Evolutionary conservation across 2,329 filamentous ascomycete genomes (phyloP).

Genomic region (Daldinia sp.): DNA sequence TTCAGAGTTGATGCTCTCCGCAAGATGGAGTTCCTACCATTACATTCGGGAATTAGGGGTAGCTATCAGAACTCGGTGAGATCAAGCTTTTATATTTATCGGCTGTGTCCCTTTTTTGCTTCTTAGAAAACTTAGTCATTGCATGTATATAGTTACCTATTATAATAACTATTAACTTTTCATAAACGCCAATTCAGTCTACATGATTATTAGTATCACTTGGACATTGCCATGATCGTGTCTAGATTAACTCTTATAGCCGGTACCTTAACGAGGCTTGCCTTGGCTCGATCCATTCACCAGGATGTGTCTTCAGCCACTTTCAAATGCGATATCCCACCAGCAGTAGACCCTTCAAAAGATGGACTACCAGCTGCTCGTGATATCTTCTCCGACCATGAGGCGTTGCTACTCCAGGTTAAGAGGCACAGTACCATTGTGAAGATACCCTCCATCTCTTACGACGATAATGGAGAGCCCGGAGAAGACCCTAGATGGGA

Average conservation of each 20-base stretch:
- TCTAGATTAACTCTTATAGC: slow-evolving; percentile 41
- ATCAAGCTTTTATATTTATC: slow-evolving; percentile 17
- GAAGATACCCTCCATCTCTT: slow-evolving; percentile 66
- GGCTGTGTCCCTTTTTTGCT: background rate
- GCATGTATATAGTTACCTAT: background rate
- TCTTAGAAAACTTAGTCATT: background rate
- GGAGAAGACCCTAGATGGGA: slow-evolving; percentile 68
- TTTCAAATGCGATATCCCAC: slow-evolving; percentile 51
- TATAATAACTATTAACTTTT: background rate
- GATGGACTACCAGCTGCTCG: slow-evolving; percentile 50
- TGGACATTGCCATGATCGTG: slow-evolving; percentile 36
- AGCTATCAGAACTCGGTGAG: slow-evolving; percentile 18
- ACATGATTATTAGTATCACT: background rate
- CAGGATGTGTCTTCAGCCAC: slow-evolving; percentile 17
- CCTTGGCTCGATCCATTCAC: slow-evolving; percentile 34
- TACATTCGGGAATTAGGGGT: slow-evolving; percentile 26
- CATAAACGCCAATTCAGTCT: background rate
- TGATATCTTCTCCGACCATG: slow-evolving; percentile 47
- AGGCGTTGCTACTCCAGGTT: slow-evolving; percentile 53
- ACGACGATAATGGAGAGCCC: slow-evolving; percentile 67
- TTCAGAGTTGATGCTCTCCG: slow-evolving; percentile 21
- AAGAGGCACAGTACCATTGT: slow-evolving; percentile 60
- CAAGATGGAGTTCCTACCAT: slow-evolving; percentile 24
- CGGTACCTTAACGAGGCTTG: slow-evolving; percentile 34
- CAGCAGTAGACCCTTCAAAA: slow-evolving; percentile 46